A percentile compares a stretch with the other conserved stretches of the same genome.
phyloP scores from a whole-genome alignment of 2,329 filamentous ascomycete species.

The Scolecobasidium constrictum region DNA sequence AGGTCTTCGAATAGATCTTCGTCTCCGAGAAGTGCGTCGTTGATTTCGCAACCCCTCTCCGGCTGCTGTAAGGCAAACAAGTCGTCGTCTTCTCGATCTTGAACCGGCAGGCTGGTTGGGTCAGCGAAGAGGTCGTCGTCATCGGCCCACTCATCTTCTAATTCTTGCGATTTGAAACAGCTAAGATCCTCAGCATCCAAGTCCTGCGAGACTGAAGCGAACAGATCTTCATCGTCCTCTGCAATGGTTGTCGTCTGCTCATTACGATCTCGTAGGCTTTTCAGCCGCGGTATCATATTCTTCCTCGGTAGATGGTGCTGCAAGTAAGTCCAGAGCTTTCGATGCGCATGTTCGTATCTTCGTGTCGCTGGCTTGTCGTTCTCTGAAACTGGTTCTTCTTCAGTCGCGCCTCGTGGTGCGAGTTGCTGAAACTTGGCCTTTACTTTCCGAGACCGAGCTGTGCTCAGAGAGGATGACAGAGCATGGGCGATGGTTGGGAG shows the following conservation, averaged over 20 bases:
- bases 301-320: not conserved
- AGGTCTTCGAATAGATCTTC: slow-evolving; percentile 5
- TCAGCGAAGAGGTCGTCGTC: not conserved
- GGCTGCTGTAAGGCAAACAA: not conserved
- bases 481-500: slow-evolving; percentile 13
- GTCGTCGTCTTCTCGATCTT: not conserved
- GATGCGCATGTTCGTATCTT: not conserved
- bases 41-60: not conserved
- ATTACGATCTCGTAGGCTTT: not conserved
- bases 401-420: not conserved
- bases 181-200: not conserved
- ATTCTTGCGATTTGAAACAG: no score
- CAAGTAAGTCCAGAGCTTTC: slow-evolving; percentile 1
- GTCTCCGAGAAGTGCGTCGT: not conserved
- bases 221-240: slow-evolving; percentile 1
- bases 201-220: not conserved
- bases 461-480: slow-evolving; percentile 12
- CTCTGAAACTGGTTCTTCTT: not conserved
- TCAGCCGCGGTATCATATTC: not conserved
- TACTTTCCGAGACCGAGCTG: slow-evolving; percentile 11
- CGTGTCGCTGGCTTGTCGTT: not conserved
- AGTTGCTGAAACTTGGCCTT: slow-evolving; percentile 10
- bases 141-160: no score
- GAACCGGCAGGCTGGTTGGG: not conserved
- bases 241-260: not conserved